Conservation (phyloP, 106 monocot species). For the Xerophyta viscosa region DNA sequence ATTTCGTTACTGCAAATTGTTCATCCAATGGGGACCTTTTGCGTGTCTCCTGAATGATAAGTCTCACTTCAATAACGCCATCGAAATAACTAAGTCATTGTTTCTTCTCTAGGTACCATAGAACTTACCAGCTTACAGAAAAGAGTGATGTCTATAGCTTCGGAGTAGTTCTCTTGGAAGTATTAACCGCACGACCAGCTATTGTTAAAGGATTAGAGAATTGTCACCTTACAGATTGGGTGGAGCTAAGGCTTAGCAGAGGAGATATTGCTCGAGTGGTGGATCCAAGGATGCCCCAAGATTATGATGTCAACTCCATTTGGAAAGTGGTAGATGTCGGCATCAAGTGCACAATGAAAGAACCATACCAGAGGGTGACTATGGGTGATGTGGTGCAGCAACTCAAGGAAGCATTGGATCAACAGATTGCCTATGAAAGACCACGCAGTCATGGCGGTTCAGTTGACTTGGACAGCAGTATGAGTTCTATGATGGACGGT, state of each 20-base stretch:
- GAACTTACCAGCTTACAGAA: not conserved
- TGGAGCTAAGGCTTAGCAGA: not conserved
- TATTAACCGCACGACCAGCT: not conserved
- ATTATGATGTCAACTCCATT: not conserved
- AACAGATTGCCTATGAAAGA: too few relatives aligned
- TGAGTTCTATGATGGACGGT: too few relatives aligned
- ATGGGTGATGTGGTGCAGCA: constrained; percentile 29
- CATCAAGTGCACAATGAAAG: constrained; percentile 16
- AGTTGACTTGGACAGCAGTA: too few relatives aligned
- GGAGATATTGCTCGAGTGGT: not conserved
- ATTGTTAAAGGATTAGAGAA: not conserved
- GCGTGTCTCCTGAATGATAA: too few relatives aligned
- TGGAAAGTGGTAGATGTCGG: not conserved
- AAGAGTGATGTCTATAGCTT: constrained; percentile 1
- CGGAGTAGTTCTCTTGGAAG: not conserved
- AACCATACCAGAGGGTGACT: constrained; percentile 21
- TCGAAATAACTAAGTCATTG: too few relatives aligned
- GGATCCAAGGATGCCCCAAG: not conserved
- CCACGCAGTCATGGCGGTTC: too few relatives aligned
- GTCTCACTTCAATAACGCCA: too few relatives aligned
- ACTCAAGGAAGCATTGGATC: constrained; percentile 18
- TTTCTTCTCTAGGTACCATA: not conserved
- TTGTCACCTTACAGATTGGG: not conserved
- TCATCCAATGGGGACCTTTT: too few relatives aligned
- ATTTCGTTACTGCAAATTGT: too few relatives aligned